Evolutionary conservation across 805 yeast species (phyloP).

Genomic region (Monosporozyma aerobia): DNA sequence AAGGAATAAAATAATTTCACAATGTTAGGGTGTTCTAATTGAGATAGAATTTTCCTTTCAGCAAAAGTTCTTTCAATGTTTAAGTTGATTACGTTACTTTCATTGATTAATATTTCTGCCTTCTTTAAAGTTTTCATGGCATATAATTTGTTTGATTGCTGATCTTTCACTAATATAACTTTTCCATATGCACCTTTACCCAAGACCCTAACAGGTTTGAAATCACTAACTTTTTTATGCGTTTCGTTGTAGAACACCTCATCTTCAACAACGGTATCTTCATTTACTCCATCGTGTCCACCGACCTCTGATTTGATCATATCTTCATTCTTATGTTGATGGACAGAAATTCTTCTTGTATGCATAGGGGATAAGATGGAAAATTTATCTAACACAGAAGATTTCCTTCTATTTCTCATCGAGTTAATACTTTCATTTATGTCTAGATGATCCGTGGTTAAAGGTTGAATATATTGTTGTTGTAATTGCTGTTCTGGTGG

Average conservation of each 20-base stretch:
- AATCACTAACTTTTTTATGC: constrained; percentile 38
- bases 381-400: constrained; percentile 25
- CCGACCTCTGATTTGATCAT: neutral
- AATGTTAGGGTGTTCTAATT: constrained; percentile 68
- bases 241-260: neutral
- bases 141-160: constrained; percentile 49
- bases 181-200: constrained; percentile 89
- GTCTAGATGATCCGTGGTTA: neutral
- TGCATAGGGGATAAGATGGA: constrained; percentile 23
- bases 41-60: constrained; percentile 64
- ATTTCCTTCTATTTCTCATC: constrained; percentile 19
- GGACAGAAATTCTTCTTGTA: constrained; percentile 17
- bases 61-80: constrained; percentile 70
- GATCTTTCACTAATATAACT: constrained; percentile 67
- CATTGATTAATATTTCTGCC: constrained; percentile 59
- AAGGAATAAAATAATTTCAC: constrained; percentile 76
- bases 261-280: neutral
- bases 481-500: neutral
- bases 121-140: constrained; percentile 84
- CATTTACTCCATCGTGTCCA: neutral
- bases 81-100: constrained; percentile 28
- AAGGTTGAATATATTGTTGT: constrained; percentile 1
- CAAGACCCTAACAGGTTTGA: constrained; percentile 63
- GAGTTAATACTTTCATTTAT: neutral
- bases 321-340: neutral